Percentiles rank a stretch among this genome's conserved stretches.
Evolutionary conservation across 2,329 filamentous ascomycete species (phyloP).

Genomic region (Cytospora piceicola): DNA sequence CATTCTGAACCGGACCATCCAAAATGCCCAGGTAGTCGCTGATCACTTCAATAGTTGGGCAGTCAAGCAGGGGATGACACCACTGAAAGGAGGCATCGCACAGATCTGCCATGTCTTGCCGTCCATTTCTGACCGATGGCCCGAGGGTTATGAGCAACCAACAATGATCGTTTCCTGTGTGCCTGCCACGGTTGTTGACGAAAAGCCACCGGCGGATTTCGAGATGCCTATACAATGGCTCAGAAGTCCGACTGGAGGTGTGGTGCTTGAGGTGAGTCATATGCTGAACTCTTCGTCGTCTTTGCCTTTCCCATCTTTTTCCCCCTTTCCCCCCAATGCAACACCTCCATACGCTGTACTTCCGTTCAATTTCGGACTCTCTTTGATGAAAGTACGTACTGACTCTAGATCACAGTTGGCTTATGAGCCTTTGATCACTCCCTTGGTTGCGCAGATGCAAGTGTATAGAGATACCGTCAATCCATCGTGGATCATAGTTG

Average conservation of each 20-base stretch:
- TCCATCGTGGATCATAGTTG: constrained; percentile 70
- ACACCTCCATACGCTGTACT: background rate
- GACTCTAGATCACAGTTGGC: constrained; percentile 51
- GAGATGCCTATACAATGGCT: constrained; percentile 72
- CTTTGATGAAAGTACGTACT: constrained; percentile 12
- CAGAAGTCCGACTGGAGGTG: constrained; percentile 70
- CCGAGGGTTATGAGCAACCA: constrained; percentile 61
- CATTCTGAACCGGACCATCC: constrained; percentile 68
- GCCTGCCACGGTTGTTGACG: constrained; percentile 65
- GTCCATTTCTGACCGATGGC: constrained; percentile 66
- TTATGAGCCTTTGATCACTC: constrained; percentile 72
- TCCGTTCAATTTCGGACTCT: background rate
- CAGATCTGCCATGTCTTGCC: constrained; percentile 58
- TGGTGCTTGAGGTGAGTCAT: constrained; percentile 63
- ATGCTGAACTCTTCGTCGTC: background rate
- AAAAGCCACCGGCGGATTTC: constrained; percentile 67
- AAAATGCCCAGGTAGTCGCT: constrained; percentile 65
- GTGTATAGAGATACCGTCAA: constrained; percentile 51
- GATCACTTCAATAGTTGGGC: constrained; percentile 66
- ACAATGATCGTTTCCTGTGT: constrained; percentile 76
- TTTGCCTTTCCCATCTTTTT: background rate
- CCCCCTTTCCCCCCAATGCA: background rate
- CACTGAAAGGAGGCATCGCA: constrained; percentile 40
- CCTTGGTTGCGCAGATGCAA: constrained; percentile 69
- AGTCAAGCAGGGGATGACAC: constrained; percentile 38